Conservation (phyloP, 1,284 basidiomycete genomes). For the Moesziomyces sp. region DNA sequence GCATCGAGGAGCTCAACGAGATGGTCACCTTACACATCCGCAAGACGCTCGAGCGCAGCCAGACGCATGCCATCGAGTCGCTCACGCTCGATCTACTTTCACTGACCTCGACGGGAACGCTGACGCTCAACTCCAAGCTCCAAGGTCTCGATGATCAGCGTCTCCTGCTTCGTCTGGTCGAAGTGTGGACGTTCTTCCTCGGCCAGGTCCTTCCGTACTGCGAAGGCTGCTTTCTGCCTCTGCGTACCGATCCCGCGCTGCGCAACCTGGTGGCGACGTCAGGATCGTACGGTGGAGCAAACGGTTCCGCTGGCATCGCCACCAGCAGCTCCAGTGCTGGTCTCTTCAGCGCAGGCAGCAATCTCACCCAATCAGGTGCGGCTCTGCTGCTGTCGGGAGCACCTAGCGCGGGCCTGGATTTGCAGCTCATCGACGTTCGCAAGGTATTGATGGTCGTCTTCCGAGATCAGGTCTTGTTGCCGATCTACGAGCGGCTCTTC, state of each 20-base stretch:
- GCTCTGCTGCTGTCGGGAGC: conserved; percentile 18
- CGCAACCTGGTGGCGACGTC: conserved; percentile 44
- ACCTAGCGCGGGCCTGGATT: conserved; percentile 3
- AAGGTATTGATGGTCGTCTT: conserved; percentile 81
- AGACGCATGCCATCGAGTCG: conserved; percentile 69
- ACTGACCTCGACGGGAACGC: conserved; percentile 86
- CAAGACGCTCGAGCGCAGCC: conserved; percentile 67
- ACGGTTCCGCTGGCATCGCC: conserved; percentile 2
- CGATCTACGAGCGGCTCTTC: conserved; percentile 56
- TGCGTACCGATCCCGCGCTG: conserved; percentile 63
- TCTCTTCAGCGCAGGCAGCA: conserved; percentile 16
- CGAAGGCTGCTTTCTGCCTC: conserved; percentile 74
- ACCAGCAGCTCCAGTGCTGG: conserved; percentile 1
- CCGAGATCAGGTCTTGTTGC: conserved; percentile 73
- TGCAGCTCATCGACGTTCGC: conserved; percentile 77
- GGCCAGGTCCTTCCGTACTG: conserved; percentile 88
- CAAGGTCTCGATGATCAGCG: conserved; percentile 73
- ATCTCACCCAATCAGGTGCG: conserved; percentile 16
- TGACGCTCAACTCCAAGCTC: conserved; percentile 88
- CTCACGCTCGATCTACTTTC: conserved; percentile 84
- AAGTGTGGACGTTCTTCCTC: conserved; percentile 95
- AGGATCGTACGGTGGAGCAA: conserved; percentile 4
- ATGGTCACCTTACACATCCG: conserved; percentile 78
- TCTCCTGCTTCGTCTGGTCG: conserved; percentile 80
- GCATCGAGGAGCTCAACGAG: conserved; percentile 89